Base-by-base conservation (phyloP, 805 yeast species). In the Saturnispora bothae region DNA sequence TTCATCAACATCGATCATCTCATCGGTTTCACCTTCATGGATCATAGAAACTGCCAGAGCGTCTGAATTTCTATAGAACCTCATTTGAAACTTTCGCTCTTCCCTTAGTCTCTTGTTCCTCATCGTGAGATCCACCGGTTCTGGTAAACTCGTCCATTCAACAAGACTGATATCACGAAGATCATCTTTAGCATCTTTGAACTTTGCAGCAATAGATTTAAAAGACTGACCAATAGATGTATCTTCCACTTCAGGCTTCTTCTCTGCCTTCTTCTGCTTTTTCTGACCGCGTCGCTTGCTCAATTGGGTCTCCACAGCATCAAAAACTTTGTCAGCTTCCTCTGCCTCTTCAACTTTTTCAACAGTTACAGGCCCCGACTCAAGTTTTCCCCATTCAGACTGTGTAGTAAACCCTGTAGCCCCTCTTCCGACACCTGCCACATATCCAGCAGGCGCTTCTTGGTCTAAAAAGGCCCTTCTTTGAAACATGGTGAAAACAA, bases 341-440 rank as follows among this genome's bases (percentile, higher is more conserved):
- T 65, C 64, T 9, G 17, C 25, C 14, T 37, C 28, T 13, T 14
- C 31, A 6, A 10, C 18, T n/a, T 6, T 28, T 14, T 28, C 15
- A 16, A 4, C n/a, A 5, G 4, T 30, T 5, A 4, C 4, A 18
- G 10, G 15, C 7, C 14, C 18, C n/a, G 14, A 39, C 45, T 41
- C 62, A 42, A 69, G 66, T 14, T 66, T 61, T 1, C 84, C 84
- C 13, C 81, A 56, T 44, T 81, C 94, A 1, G 92, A 84, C 42
- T 85, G 71, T 0, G 95, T 85, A 0, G 88, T 76, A 57, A 92
- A 88, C 4, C 96, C 97, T 1, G 83, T 73, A 2, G 96, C 97
- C 20, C 98, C 98, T 53, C 98, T 67, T 0, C 96, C 97, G 6
- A 86, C 60, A 19, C 98, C 98, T 3, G 97, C 81, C 29, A 86